Percentiles rank a stretch among this genome's conserved stretches.
These are phyloP conservation scores for Baorangia bicolor DNA, from an alignment of 768 basidiomycete species.

Conservation along the genomic window DNA sequence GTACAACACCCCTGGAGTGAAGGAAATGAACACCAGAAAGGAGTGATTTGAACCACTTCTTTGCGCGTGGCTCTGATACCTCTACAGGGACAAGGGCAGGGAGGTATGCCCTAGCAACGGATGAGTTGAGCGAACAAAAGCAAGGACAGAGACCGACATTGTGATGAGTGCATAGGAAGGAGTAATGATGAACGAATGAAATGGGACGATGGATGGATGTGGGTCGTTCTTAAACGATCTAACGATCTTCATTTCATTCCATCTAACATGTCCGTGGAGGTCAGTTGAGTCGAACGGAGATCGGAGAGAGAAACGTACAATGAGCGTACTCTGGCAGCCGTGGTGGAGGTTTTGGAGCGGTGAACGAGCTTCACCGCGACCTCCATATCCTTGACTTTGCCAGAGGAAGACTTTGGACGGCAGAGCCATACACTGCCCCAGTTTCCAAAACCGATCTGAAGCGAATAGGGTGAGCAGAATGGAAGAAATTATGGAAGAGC, in stretches of 20 bases:
- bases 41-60: constrained; percentile 78
- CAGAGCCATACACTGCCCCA: constrained; percentile 93
- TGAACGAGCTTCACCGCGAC: constrained; percentile 95
- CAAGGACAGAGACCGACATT: constrained; percentile 57
- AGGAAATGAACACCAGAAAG: constrained; percentile 83
- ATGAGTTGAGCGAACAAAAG: constrained; percentile 6
- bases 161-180: constrained; percentile 88
- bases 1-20: constrained; percentile 80
- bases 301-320: constrained; percentile 49
- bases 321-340: constrained; percentile 85
- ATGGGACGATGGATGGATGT: constrained; percentile 90
- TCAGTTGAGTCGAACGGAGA: constrained; percentile 4
- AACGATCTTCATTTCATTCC: constrained; percentile 99
- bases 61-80: constrained; percentile 75
- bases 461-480: constrained; percentile 3
- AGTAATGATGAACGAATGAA: constrained; percentile 92
- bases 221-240: constrained; percentile 78
- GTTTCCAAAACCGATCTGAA: constrained; percentile 86
- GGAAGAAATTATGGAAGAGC: constrained; percentile 2
- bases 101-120: constrained; percentile 69
- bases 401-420: constrained; percentile 51
- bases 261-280: constrained; percentile 43
- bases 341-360: constrained; percentile 74
- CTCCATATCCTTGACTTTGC: constrained; percentile 47
- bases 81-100: constrained; percentile 87